Evolutionary conservation across 345 rosid genomes (phyloP).

Genomic region (Luvunga scandens): DNA sequence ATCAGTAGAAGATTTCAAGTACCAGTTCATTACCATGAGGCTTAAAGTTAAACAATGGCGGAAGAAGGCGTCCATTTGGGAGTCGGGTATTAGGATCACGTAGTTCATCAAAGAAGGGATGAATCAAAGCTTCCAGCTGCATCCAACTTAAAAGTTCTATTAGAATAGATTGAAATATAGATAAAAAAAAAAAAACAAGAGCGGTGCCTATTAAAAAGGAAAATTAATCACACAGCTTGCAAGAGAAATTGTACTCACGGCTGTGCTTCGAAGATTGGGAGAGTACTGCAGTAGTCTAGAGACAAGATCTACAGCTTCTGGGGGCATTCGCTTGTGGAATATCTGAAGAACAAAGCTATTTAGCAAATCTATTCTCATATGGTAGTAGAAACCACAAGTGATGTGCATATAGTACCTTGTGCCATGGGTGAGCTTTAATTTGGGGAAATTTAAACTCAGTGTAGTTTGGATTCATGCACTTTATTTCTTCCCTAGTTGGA

Average conservation of each 20-base stretch:
- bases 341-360: conserved; percentile 43
- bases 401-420: conserved; percentile 54
- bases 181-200: not conserved
- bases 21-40: conserved; percentile 57
- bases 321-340: conserved; percentile 95
- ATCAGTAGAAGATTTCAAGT: not conserved
- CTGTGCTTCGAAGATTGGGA: conserved; percentile 86
- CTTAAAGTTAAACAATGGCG: conserved; percentile 94
- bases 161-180: not conserved
- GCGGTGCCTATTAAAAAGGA: not conserved
- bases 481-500: conserved; percentile 96
- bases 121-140: conserved; percentile 85
- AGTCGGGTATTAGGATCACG: conserved; percentile 76
- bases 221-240: not conserved
- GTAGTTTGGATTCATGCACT: conserved; percentile 99
- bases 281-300: conserved; percentile 96
- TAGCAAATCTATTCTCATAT: not conserved
- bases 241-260: conserved; percentile 53
- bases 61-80: conserved; percentile 88
- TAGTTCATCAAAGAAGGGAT: conserved; percentile 95
- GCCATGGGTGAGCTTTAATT: conserved; percentile 99
- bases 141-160: not conserved
- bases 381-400: not conserved
- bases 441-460: conserved; percentile 97
- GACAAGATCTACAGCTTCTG: conserved; percentile 96